Conservation (phyloP, 345 rosid species). For the Durio zibethinus region DNA sequence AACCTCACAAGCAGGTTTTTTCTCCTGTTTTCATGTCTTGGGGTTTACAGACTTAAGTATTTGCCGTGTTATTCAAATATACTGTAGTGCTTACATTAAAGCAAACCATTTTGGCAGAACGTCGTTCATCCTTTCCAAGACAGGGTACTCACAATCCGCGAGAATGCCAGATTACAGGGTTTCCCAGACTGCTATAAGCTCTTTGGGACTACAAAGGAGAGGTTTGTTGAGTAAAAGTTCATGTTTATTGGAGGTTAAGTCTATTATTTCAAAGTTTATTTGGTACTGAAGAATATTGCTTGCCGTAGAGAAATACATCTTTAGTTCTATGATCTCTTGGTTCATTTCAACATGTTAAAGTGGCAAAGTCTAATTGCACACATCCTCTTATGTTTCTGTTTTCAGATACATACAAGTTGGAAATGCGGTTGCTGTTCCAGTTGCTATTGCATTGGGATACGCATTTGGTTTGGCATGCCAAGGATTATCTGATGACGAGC, state of each 20-base stretch:
- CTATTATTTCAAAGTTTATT: not conserved
- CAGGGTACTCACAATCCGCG: slow-evolving; percentile 57
- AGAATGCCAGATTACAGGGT: slow-evolving; percentile 70
- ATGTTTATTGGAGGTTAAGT: not conserved
- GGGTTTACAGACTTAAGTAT: too few species aligned
- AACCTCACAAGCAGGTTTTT: slow-evolving; percentile 69
- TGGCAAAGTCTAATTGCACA: not conserved
- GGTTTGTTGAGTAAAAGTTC: slow-evolving; percentile 27
- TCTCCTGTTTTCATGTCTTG: not conserved
- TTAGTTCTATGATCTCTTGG: too few species aligned
- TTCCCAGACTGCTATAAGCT: slow-evolving; percentile 63
- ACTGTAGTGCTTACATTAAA: not conserved
- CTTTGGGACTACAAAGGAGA: slow-evolving; percentile 54
- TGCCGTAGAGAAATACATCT: too few species aligned
- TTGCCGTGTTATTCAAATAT: not conserved
- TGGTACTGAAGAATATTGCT: too few species aligned
- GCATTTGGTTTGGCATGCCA: slow-evolving; percentile 43
- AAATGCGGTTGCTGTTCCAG: slow-evolving; percentile 73
- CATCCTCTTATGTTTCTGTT: not conserved
- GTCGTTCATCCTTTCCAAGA: slow-evolving; percentile 66
- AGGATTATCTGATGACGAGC: slow-evolving; percentile 25
- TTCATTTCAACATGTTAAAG: not conserved
- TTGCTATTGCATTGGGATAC: slow-evolving; percentile 63
- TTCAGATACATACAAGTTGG: slow-evolving; percentile 67
- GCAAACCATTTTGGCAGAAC: slow-evolving; percentile 24